phyloP scores from a whole-genome alignment of 306 rosid genomes.

The Dryas alaskensis region DNA sequence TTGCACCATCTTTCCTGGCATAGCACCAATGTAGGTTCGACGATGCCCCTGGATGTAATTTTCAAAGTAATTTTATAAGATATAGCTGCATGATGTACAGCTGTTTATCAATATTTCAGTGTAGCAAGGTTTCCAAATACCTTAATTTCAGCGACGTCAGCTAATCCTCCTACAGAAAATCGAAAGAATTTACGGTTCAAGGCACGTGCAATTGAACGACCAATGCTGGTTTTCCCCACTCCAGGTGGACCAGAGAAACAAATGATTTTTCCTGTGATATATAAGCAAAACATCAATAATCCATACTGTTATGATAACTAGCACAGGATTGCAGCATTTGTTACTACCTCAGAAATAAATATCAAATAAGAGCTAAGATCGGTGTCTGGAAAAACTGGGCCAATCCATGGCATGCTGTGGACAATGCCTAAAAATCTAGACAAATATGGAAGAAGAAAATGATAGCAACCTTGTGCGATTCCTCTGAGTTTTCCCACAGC shows the following conservation, averaged over 20 bases:
- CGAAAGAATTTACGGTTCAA: constrained; percentile 92
- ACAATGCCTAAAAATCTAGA: not conserved
- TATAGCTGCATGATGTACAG: not conserved
- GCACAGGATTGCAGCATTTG: not conserved
- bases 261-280: constrained; percentile 80
- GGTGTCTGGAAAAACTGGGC: constrained; percentile 17
- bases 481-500: constrained; percentile 99
- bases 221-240: constrained; percentile 99
- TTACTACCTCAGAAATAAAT: constrained; percentile 10
- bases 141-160: constrained; percentile 99
- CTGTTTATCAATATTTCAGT: not conserved
- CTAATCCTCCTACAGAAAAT: constrained; percentile 96
- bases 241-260: constrained; percentile 99
- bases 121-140: constrained; percentile 37
- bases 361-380: constrained; percentile 7
- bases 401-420: constrained; percentile 1
- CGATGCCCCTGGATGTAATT: constrained; percentile 87
- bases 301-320: not conserved
- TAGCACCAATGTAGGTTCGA: constrained; percentile 97
- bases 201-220: constrained; percentile 98
- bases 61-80: constrained; percentile 25
- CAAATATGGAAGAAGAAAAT: constrained; percentile 19
- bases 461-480: constrained; percentile 73
- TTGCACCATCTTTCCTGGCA: constrained; percentile 99
- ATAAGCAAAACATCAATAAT: not conserved